Evolutionary conservation across 2,329 filamentous ascomycete species (phyloP), one percentile per base, ranked within the genome.

Genomic region (Trematosphaeria pertusa): DNA sequence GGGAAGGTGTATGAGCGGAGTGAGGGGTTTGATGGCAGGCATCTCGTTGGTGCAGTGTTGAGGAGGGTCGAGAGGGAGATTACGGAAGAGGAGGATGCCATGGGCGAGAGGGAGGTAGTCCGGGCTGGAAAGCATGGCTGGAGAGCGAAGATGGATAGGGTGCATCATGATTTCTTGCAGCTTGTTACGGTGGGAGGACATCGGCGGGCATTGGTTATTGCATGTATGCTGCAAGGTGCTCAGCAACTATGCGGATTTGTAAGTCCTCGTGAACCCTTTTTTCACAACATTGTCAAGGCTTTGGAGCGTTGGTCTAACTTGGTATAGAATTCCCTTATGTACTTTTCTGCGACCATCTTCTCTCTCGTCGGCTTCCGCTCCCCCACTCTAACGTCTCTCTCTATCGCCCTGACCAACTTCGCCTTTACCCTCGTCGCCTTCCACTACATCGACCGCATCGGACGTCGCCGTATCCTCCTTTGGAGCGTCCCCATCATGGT

Each of bases 401-500:
- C 67, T 33, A 73, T 78, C 48, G 76, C 75, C 10, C 5, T 62
- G 11, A 77, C 75, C 33, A 78, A 78, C 59, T 77, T 78, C 59
- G 28, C 67, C 57, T 74, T 75, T 65, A 78, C 76, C 7, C 66
- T 78, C 51, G 64, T 75, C 20, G 75, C 75, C 9, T 78, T 78
- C 61, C 55, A 69, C 34, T 62, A 59, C 49, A 78, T 78, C 54
- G 76, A 78, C 56, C 65, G 65, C 43, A 56, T 77, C 32, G 76
- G 76, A 2, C 67, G 76, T 1, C 69, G 76, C 5, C 62, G 69
- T 11, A 92, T 96, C 42, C 79, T 97, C 1, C 81, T 97, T 4
- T 87, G 81, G 66, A 94, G 90, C 1, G 83, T 97, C 20, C 91
- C 92, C 0, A 81, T 94, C 59, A 97, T 97, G 93, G 78, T 86